These are phyloP conservation scores for Pleurotus cornucopiae DNA, from an alignment of 768 basidiomycete genomes.

Conservation along the genomic window DNA sequence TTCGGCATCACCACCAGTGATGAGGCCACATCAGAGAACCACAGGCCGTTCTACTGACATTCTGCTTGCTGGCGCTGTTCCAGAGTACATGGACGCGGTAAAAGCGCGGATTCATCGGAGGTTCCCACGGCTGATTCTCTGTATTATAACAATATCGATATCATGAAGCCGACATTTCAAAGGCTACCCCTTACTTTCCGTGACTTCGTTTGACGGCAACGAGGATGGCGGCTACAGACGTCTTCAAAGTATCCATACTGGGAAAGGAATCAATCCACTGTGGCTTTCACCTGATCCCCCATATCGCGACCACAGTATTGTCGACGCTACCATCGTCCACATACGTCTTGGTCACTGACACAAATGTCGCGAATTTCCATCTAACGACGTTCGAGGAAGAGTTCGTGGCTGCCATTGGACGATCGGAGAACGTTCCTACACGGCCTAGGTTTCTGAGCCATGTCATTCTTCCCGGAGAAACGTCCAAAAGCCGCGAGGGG, in stretches of 20 bases:
- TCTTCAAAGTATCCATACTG: slow-evolving; percentile 79
- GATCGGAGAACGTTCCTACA: slow-evolving; percentile 15
- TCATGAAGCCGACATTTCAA: neutral
- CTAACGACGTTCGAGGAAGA: slow-evolving; percentile 63
- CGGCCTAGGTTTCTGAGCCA: slow-evolving; percentile 71
- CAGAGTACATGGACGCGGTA: neutral
- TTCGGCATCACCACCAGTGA: no score
- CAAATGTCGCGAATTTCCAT: slow-evolving; percentile 80
- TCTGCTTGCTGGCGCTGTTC: no score
- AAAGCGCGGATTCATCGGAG: slow-evolving; percentile 7
- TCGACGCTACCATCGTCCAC: slow-evolving; percentile 70
- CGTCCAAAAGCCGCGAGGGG: slow-evolving; percentile 84
- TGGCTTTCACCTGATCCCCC: slow-evolving; percentile 87
- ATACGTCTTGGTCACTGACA: slow-evolving; percentile 92
- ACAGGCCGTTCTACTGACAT: no score
- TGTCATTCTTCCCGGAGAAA: slow-evolving; percentile 87
- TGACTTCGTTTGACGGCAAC: neutral
- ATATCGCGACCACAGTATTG: slow-evolving; percentile 77
- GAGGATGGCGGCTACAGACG: slow-evolving; percentile 46
- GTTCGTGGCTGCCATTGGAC: slow-evolving; percentile 45
- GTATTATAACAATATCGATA: slow-evolving; percentile 6
- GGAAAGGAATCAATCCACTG: slow-evolving; percentile 87
- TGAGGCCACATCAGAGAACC: no score
- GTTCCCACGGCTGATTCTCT: slow-evolving; percentile 6
- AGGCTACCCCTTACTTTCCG: neutral